phyloP scores from a whole-genome alignment of 2,329 filamentous ascomycete species.

The Cordyceps tenuipes region DNA sequence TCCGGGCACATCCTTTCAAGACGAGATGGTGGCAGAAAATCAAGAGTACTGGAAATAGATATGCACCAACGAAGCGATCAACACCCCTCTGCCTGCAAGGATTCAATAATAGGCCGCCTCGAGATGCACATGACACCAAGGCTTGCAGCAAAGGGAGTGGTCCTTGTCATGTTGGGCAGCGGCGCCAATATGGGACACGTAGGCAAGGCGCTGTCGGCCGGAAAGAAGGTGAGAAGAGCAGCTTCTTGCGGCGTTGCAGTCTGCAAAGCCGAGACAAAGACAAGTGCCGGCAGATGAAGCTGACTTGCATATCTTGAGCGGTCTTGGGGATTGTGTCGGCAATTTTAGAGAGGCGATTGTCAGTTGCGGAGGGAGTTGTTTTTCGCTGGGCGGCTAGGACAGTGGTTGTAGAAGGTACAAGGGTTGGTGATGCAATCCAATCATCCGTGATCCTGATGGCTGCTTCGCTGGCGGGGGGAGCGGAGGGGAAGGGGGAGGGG shows the following conservation, averaged over 20 bases:
- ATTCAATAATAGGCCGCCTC: neutral
- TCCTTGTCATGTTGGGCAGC: neutral
- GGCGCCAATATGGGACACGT: neutral
- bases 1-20: no score
- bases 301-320: constrained; percentile 6
- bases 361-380: neutral
- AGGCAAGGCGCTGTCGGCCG: neutral
- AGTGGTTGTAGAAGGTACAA: neutral
- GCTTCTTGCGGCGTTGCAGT: neutral
- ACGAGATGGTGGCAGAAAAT: no score
- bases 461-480: no score
- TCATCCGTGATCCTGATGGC: neutral
- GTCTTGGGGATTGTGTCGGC: neutral
- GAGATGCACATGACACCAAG: neutral
- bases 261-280: neutral
- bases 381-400: neutral
- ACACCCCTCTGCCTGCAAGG: neutral
- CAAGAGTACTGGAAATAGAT: no score
- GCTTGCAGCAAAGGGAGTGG: neutral
- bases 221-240: neutral
- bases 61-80: no score
- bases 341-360: neutral
- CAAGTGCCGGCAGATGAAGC: constrained; percentile 8
- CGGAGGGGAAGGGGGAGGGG: neutral
- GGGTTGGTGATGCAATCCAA: neutral